phyloP scores from a whole-genome alignment of 495 filamentous ascomycete genomes.

The Hyaloscypha variabilis region DNA sequence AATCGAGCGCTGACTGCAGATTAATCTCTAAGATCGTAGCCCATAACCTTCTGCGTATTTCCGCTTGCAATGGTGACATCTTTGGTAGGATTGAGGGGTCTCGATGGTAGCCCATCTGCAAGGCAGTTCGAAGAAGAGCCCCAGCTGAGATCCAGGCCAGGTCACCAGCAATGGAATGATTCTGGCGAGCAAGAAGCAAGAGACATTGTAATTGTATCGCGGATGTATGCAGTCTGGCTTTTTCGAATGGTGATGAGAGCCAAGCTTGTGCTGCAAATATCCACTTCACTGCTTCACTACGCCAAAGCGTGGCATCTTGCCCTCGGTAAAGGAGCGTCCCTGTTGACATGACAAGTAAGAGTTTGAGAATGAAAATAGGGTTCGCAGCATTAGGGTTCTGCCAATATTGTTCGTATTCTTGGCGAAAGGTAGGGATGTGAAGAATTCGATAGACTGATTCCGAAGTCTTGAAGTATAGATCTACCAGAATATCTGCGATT shows the following conservation, averaged over 20 bases:
- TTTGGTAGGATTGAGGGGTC: slow-evolving; percentile 50
- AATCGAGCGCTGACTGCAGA: slow-evolving; percentile 60
- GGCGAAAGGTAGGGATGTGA: slow-evolving; percentile 56
- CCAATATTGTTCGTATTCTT: slow-evolving; percentile 45
- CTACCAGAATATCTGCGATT: slow-evolving; percentile 48
- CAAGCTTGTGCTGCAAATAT: slow-evolving; percentile 65
- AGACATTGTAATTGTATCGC: slow-evolving; percentile 63
- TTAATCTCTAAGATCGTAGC: slow-evolving; percentile 65
- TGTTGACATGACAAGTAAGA: slow-evolving; percentile 67
- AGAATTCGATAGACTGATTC: slow-evolving; percentile 55
- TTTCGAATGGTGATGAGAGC: slow-evolving; percentile 55
- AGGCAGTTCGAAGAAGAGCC: slow-evolving; percentile 56
- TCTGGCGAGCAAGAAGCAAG: slow-evolving; percentile 60
- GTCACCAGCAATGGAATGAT: slow-evolving; percentile 56
- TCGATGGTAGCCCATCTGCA: slow-evolving; percentile 64
- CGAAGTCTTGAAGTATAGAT: slow-evolving; percentile 47
- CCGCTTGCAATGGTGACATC: slow-evolving; percentile 51
- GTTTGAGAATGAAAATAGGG: slow-evolving; percentile 54
- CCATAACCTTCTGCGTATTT: slow-evolving; percentile 72
- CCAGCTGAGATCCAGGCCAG: slow-evolving; percentile 62
- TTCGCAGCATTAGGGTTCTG: slow-evolving; percentile 26
- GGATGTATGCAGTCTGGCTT: slow-evolving; percentile 55
- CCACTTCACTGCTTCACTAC: slow-evolving; percentile 60
- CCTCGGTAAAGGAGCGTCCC: slow-evolving; percentile 57
- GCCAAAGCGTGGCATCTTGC: slow-evolving; percentile 42